Conservation (phyloP, 2,329 filamentous ascomycete genomes). For the Chrysoporthe cubensis region DNA sequence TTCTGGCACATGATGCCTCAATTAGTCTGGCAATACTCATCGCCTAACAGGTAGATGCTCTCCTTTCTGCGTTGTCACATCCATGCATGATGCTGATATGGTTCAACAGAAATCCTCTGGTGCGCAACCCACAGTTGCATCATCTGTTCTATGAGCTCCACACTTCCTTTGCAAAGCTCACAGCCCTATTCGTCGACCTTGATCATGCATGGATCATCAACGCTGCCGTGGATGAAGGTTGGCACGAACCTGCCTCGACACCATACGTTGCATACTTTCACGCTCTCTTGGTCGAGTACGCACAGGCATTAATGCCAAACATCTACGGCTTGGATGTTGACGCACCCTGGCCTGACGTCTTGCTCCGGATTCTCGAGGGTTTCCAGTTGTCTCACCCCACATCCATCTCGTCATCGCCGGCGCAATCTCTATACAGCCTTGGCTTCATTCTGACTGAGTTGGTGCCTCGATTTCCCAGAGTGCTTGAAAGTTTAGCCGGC, state of each 20-base stretch:
- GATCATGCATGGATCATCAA: conserved; percentile 47
- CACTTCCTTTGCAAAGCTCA: conserved; percentile 50
- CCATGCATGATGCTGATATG: conserved; percentile 22
- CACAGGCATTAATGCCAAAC: conserved; percentile 2
- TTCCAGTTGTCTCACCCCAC: conserved; percentile 43
- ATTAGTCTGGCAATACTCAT: conserved; percentile 43
- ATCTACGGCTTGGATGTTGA: conserved; percentile 29
- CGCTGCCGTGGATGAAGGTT: conserved; percentile 35
- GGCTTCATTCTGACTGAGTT: conserved; percentile 45
- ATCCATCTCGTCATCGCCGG: conserved; percentile 31
- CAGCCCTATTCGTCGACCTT: conserved; percentile 55
- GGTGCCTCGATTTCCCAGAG: conserved; percentile 50
- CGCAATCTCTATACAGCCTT: conserved; percentile 49
- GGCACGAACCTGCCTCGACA: conserved; percentile 47
- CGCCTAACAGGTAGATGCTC: not conserved
- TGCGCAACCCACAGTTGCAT: conserved; percentile 35
- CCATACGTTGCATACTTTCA: conserved; percentile 49
- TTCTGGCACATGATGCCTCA: conserved; percentile 61
- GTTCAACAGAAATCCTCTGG: conserved; percentile 34
- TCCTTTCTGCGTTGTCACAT: conserved; percentile 5
- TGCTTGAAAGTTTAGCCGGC: conserved; percentile 48
- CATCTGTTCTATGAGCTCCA: conserved; percentile 45
- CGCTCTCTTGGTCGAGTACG: conserved; percentile 24
- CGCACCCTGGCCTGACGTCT: conserved; percentile 35
- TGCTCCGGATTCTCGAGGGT: conserved; percentile 46